Evolutionary conservation across 306 rosid genomes (phyloP).

Genomic region (Cicer chorassanicum): DNA sequence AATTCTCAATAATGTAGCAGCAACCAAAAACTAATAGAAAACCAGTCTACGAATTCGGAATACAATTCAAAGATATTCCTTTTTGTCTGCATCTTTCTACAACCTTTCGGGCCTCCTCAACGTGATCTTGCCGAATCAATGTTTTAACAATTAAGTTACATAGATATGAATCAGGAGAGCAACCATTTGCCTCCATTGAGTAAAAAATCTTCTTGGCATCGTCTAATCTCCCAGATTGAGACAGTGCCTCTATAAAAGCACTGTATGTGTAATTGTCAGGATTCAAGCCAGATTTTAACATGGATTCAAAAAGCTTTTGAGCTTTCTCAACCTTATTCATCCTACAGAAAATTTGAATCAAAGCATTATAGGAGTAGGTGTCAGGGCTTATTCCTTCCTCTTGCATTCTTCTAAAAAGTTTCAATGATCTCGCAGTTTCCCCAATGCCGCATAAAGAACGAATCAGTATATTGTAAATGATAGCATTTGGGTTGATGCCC

Average conservation of each 20-base stretch:
- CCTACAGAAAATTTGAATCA: constrained; percentile 67
- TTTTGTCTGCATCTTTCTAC: constrained; percentile 54
- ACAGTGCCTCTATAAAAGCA: constrained; percentile 69
- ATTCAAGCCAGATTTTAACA: constrained; percentile 63
- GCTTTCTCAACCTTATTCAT: constrained; percentile 70
- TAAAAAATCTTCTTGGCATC: constrained; percentile 75
- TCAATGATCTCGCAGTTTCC: constrained; percentile 59
- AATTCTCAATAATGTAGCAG: constrained; percentile 32
- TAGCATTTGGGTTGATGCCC: constrained; percentile 71
- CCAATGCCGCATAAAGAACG: constrained; percentile 67
- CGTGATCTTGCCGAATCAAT: constrained; percentile 46
- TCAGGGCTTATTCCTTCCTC: constrained; percentile 73
- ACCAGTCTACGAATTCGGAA: constrained; percentile 40
- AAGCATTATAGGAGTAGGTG: constrained; percentile 66
- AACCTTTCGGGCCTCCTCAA: constrained; percentile 59
- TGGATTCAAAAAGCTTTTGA: constrained; percentile 57
- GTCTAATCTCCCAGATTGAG: constrained; percentile 58
- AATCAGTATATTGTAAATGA: constrained; percentile 73
- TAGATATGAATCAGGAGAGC: constrained; percentile 63
- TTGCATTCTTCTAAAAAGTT: constrained; percentile 71
- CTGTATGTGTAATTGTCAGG: constrained; percentile 70
- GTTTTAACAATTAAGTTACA: constrained; percentile 60
- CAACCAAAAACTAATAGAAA: constrained; percentile 22
- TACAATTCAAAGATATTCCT: constrained; percentile 49
- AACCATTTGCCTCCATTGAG: constrained; percentile 68